These are phyloP conservation scores for Lentinula boryana DNA, from an alignment of 768 basidiomycete genomes.

Conservation along the genomic window DNA sequence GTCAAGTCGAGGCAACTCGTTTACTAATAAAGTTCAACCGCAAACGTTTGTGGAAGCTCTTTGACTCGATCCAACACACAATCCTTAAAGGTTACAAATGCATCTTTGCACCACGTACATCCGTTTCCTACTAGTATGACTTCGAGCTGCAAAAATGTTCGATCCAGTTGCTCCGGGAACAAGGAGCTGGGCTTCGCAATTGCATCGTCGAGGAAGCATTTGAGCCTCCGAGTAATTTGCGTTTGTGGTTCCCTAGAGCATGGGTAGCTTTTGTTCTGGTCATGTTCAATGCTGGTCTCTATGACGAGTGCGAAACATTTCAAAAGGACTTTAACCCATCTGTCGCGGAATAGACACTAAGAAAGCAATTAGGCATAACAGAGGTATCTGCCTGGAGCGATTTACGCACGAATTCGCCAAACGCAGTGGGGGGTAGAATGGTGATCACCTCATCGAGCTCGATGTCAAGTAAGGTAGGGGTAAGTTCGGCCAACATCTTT, in stretches of 20 bases:
- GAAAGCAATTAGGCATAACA: neutral
- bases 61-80: neutral
- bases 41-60: neutral
- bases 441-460: neutral
- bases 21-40: neutral
- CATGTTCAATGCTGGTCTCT: neutral
- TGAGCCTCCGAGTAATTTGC: neutral
- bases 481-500: neutral
- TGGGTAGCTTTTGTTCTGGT: neutral
- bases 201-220: neutral
- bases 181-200: neutral
- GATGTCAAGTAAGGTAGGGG: neutral
- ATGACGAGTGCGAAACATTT: neutral
- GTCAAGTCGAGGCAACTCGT: no score
- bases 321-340: neutral
- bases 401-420: constrained; percentile 1
- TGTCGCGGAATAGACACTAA: neutral
- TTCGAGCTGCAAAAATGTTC: neutral
- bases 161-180: neutral
- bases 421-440: neutral
- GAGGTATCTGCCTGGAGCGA: neutral
- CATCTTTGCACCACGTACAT: constrained; percentile 1
- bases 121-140: neutral
- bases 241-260: neutral
- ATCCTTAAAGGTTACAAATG: neutral